A percentile compares a stretch with the other conserved stretches of the same genome.
These are phyloP conservation scores for Chlorella sp. DNA, from an alignment of 139 green algal genomes.

Conservation along the genomic window DNA sequence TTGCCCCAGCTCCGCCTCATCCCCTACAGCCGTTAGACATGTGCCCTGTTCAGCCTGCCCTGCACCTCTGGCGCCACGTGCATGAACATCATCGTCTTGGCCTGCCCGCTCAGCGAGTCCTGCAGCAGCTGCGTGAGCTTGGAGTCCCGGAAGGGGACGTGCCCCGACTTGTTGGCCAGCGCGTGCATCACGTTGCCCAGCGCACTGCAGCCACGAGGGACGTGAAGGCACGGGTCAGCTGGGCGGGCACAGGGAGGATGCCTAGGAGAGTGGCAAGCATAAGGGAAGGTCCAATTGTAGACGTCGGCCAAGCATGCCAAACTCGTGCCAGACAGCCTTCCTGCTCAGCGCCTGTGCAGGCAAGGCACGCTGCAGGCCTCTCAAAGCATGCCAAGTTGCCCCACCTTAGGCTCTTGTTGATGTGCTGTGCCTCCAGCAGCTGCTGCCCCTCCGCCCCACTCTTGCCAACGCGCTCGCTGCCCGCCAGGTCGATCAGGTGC, in stretches of 20 bases:
- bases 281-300: no score
- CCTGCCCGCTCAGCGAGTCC: conserved; percentile 86
- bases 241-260: no score
- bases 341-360: no score
- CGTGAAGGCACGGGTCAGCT: no score
- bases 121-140: conserved; percentile 94
- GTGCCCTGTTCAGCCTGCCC: no score
- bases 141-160: conserved; percentile 91
- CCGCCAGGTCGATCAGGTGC: conserved; percentile 90
- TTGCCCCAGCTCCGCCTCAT: no score
- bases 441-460: conserved; percentile 80
- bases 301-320: no score
- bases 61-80: conserved; percentile 84
- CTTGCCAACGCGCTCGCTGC: conserved; percentile 87
- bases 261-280: no score
- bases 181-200: conserved; percentile 80
- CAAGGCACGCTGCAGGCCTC: no score
- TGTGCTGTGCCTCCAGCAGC: conserved; percentile 93
- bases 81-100: conserved; percentile 96
- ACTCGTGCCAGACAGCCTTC: no score
- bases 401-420: conserved; percentile 85
- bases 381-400: not conserved
- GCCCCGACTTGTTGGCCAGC: conserved; percentile 70
- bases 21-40: no score
- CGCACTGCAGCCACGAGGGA: not conserved